phyloP scores from a whole-genome alignment of 1,284 basidiomycete genomes.

The Rhodofomes roseus region DNA sequence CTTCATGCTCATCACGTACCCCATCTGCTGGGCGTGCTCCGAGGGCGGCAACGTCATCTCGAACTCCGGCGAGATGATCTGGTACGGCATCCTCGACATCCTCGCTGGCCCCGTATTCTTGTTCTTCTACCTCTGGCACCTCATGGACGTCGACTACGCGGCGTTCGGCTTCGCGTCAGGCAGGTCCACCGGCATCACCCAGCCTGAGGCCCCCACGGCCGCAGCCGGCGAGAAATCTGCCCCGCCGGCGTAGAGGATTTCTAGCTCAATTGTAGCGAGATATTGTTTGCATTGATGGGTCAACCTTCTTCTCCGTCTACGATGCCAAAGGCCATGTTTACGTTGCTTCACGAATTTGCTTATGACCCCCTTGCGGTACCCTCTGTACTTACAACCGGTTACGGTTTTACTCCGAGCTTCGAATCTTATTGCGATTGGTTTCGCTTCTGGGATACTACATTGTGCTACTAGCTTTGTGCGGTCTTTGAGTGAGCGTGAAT shows the following conservation, averaged over 20 bases:
- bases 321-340: background rate
- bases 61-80: conserved; percentile 43
- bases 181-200: conserved; percentile 24
- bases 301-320: background rate
- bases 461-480: background rate
- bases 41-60: conserved; percentile 47
- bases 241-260: background rate
- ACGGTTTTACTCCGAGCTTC: background rate
- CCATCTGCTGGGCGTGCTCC: conserved; percentile 42
- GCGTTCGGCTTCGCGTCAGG: conserved; percentile 26
- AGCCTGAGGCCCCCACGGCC: background rate
- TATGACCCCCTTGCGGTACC: background rate
- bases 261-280: background rate
- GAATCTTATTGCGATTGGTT: background rate
- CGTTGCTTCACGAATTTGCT: background rate
- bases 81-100: conserved; percentile 60
- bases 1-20: conserved; percentile 51
- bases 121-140: conserved; percentile 27
- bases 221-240: background rate
- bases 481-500: background rate
- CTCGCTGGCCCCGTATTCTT: conserved; percentile 51
- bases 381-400: background rate
- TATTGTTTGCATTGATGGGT: too few relatives aligned
- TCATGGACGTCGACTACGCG: conserved; percentile 27
- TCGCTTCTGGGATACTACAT: background rate